Base-by-base conservation (phyloP, 306 rosid species). In the Malus orientalis region DNA sequence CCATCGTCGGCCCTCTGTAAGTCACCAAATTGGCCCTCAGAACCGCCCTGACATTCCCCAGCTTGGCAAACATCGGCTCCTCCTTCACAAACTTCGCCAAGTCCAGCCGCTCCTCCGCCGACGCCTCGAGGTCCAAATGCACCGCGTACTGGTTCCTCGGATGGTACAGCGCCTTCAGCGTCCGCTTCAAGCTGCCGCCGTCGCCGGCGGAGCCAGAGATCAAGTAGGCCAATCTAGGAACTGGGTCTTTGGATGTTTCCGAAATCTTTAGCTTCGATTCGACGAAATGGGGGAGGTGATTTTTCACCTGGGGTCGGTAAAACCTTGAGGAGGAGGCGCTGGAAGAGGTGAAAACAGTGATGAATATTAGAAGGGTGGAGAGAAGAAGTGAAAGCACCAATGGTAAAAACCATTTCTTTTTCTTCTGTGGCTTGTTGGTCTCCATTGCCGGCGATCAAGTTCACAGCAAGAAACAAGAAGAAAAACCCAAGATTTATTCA, bases 151-250 rank as follows among this genome's bases (percentile, higher is more conserved):
- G 87, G 70, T 91, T 91, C 74, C 92, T 78, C 0, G 97, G 97
- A 69, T 91, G 97, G 78, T 91, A 89, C 69, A 91, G 74, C 9
- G 85, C 93, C 84, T 86, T 89, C 15, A 91, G 80, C 3, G 93
- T 87, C 77, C 97, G 85, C 77, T 87, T 91, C 81, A 91, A 75
- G 82, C 91, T 89, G 54, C 79, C 80, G 1, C 89, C 87, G 45
- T 91, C 97, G 7, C 93, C 97, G 74, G 65, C 44, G n/a, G 97
- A 91, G 29, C 97, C 97, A 0, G 93, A 89, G 79, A 91, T 89
- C 85, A 91, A 84, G 81, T 91, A 91, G 0, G 93, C 97, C 69
- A 91, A 71, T 38, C 89, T 85, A 2, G 97, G 96, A 11, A 89
- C 83, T 8, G 85, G 76, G 78, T 69, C 84, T 2, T 36, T 51